These are phyloP conservation scores for Clonostachys rhizophaga DNA, from an alignment of 2,329 filamentous ascomycete species.

Conservation along the genomic window DNA sequence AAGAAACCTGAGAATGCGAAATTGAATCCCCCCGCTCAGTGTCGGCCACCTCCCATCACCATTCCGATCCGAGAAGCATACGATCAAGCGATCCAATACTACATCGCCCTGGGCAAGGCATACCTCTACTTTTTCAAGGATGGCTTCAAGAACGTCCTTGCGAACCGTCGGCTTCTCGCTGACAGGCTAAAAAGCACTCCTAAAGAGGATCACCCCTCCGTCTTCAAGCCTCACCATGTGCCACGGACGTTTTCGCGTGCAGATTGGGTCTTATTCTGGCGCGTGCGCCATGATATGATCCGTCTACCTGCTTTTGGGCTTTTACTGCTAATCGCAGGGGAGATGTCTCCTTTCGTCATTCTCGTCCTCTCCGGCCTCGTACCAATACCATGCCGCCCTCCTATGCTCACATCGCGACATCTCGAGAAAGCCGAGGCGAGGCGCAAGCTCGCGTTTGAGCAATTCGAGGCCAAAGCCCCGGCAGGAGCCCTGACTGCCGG, in stretches of 20 bases:
- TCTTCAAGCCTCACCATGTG: conserved; percentile 23
- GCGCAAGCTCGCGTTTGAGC: conserved; percentile 42
- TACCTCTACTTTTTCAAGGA: conserved; percentile 86
- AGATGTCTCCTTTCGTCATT: conserved; percentile 80
- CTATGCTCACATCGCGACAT: conserved; percentile 61
- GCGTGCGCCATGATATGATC: conserved; percentile 68
- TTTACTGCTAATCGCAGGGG: conserved; percentile 73
- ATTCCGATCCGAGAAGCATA: conserved; percentile 49
- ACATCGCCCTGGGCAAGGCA: conserved; percentile 62
- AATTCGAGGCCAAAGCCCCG: conserved; percentile 22
- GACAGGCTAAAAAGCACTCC: conserved; percentile 37
- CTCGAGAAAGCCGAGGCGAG: conserved; percentile 50
- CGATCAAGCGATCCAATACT: conserved; percentile 34
- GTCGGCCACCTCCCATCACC: conserved; percentile 65
- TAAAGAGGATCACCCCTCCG: conserved; percentile 46
- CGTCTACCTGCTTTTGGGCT: conserved; percentile 75
- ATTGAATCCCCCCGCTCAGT: conserved; percentile 69
- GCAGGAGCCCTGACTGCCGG: conserved; percentile 26
- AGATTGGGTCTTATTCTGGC: conserved; percentile 64
- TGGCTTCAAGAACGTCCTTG: conserved; percentile 69
- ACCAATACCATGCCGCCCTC: conserved; percentile 79
- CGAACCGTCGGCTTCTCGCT: conserved; percentile 54
- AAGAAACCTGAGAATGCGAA: conserved; percentile 7
- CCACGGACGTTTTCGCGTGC: conserved; percentile 47
- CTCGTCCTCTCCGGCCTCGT: conserved; percentile 66